Evolutionary conservation across 805 yeast genomes (phyloP).

Genomic region (Saturnispora hagleri): DNA sequence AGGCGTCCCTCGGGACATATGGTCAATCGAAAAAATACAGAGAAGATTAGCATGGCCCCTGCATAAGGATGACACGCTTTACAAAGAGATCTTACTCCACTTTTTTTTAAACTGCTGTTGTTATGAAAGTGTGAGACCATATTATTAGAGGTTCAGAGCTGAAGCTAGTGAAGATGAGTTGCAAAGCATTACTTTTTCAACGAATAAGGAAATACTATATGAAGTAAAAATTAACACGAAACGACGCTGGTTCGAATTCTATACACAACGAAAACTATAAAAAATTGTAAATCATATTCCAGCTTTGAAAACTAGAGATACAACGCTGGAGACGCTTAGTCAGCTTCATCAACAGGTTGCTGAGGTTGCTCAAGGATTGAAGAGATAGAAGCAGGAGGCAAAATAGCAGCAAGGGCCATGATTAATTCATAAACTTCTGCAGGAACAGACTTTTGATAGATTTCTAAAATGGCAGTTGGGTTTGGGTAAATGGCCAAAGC

Average conservation of each 20-base stretch:
- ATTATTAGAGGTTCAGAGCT: neutral
- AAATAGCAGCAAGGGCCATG: conserved; percentile 80
- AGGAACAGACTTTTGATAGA: conserved; percentile 84
- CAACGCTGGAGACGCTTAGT: conserved; percentile 1
- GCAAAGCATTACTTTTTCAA: neutral
- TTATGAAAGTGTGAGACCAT: neutral
- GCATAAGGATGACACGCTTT: conserved; percentile 99
- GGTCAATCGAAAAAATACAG: conserved; percentile 99
- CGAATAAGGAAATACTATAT: neutral
- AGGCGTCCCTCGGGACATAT: conserved; percentile 69
- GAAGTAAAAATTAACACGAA: neutral
- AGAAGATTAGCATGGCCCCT: conserved; percentile 99
- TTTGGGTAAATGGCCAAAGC: conserved; percentile 90
- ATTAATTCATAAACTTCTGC: conserved; percentile 73
- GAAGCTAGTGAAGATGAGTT: neutral
- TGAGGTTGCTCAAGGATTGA: conserved; percentile 42
- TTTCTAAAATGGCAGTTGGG: conserved; percentile 83
- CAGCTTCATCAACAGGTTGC: conserved; percentile 11
- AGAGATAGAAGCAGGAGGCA: conserved; percentile 78
- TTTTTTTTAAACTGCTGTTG: conserved; percentile 41
- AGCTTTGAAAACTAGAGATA: neutral
- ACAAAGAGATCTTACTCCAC: conserved; percentile 96
- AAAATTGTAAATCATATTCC: neutral
- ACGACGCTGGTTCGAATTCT: conserved; percentile 1
- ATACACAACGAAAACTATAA: conserved; percentile 4